Evolutionary conservation across 306 rosid species (phyloP).

Genomic region (Alnus rubra): DNA sequence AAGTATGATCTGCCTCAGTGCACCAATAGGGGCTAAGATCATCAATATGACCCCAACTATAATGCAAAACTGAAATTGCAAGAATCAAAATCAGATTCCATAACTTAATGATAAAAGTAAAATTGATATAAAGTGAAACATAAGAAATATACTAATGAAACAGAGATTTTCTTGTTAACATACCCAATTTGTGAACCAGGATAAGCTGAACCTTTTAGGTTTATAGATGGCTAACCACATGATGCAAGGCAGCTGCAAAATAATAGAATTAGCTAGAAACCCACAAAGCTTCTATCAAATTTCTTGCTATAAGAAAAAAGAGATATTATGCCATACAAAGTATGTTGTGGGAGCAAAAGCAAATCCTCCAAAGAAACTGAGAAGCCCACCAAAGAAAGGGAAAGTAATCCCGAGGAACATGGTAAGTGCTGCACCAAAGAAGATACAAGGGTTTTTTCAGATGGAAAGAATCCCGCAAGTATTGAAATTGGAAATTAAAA

Average conservation of each 20-base stretch:
- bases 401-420: slow-evolving; percentile 36
- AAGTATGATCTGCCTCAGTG: slow-evolving; percentile 30
- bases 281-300: not conserved
- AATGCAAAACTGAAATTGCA: slow-evolving; percentile 27
- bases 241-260: slow-evolving; percentile 48
- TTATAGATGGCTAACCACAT: slow-evolving; percentile 44
- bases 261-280: not conserved
- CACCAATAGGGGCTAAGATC: slow-evolving; percentile 33
- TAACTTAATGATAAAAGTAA: not conserved
- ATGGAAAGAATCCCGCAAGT: too few relatives aligned
- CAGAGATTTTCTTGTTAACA: not conserved
- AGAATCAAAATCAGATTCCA: not conserved
- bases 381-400: slow-evolving; percentile 52
- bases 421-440: slow-evolving; percentile 31
- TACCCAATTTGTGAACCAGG: slow-evolving; percentile 47
- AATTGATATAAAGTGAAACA: not conserved
- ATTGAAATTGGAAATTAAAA: too few relatives aligned
- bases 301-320: not conserved
- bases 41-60: slow-evolving; percentile 16
- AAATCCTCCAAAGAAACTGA: slow-evolving; percentile 48
- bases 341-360: slow-evolving; percentile 47
- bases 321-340: slow-evolving; percentile 25
- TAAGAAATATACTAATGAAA: too few relatives aligned
- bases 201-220: slow-evolving; percentile 36
- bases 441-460: not conserved